A percentile compares a stretch with the other conserved stretches of the same genome.
Conservation (phyloP, 768 basidiomycete genomes). For the Cubamyces sp. region DNA sequence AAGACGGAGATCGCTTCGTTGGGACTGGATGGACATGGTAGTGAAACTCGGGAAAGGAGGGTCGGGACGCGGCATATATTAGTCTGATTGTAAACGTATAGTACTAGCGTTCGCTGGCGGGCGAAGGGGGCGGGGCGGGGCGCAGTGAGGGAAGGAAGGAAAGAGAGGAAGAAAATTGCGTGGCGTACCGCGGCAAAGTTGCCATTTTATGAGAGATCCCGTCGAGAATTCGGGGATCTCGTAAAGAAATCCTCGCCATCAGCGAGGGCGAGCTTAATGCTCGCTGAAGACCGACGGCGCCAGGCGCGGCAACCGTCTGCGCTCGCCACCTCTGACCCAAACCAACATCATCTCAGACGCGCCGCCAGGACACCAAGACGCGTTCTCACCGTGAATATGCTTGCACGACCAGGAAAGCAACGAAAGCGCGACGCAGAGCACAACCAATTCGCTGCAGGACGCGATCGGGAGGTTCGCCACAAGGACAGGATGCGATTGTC, state of each 20-base stretch:
- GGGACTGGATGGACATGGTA: conserved; percentile 3
- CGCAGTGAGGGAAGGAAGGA: neutral
- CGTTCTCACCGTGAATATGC: too few relatives aligned
- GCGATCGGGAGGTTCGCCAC: too few relatives aligned
- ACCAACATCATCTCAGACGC: neutral
- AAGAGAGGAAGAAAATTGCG: neutral
- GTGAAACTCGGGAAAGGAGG: conserved; percentile 22
- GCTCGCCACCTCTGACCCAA: neutral
- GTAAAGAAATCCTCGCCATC: conserved; percentile 17
- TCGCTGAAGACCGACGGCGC: conserved; percentile 12
- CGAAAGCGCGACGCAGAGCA: neutral
- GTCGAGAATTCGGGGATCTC: conserved; percentile 11
- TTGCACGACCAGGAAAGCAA: neutral
- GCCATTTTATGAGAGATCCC: conserved; percentile 3
- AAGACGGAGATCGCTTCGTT: conserved; percentile 15
- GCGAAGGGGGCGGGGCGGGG: neutral
- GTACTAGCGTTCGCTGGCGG: neutral
- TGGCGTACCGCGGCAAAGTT: conserved; percentile 1
- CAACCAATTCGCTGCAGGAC: too few relatives aligned
- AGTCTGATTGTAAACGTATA: neutral
- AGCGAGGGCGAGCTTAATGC: conserved; percentile 6
- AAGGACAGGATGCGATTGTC: too few relatives aligned
- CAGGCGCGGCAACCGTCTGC: conserved; percentile 7
- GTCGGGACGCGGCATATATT: neutral
- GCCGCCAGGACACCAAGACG: too few relatives aligned